Evolutionary conservation across 768 basidiomycete species (phyloP).

Genomic region (Amanita thiersii): DNA sequence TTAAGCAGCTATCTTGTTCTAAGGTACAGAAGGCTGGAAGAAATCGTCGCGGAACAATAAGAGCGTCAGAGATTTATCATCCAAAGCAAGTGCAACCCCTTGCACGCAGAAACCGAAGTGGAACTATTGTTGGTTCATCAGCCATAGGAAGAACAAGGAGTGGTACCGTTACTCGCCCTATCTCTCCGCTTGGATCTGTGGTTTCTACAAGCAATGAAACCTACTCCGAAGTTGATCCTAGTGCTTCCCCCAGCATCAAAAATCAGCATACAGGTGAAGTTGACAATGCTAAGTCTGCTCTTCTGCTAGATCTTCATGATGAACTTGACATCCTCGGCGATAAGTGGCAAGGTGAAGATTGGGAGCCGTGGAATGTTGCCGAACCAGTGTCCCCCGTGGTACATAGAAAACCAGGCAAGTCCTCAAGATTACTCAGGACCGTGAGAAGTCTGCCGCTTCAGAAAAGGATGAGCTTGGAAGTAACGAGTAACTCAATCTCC

Average conservation of each 20-base stretch:
- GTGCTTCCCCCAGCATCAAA: slow-evolving; percentile 2
- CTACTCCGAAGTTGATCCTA: slow-evolving; percentile 1
- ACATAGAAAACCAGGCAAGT: background rate
- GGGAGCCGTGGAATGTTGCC: slow-evolving; percentile 7
- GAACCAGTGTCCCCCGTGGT: slow-evolving; percentile 5
- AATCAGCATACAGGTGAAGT: slow-evolving; percentile 9
- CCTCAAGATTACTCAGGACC: slow-evolving; percentile 9
- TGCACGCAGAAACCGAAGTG: slow-evolving; percentile 38
- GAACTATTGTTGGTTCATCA: slow-evolving; percentile 31
- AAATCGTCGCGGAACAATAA: slow-evolving; percentile 40
- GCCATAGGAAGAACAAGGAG: slow-evolving; percentile 21
- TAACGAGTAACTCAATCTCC: background rate
- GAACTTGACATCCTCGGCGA: slow-evolving; percentile 17
- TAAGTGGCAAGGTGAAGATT: slow-evolving; percentile 24
- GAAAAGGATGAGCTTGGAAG: slow-evolving; percentile 7
- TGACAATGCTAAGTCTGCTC: slow-evolving; percentile 10
- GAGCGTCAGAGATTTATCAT: slow-evolving; percentile 24
- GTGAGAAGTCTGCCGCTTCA: slow-evolving; percentile 8
- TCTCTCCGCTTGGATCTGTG: slow-evolving; percentile 8
- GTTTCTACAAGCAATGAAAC: slow-evolving; percentile 5
- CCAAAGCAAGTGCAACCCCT: slow-evolving; percentile 8
- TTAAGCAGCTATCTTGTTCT: background rate
- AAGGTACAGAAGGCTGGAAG: background rate
- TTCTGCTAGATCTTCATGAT: slow-evolving; percentile 1
- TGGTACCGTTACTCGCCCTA: slow-evolving; percentile 23